phyloP scores from a whole-genome alignment of 352 stramenopile species.

The Pythium insidiosum region DNA sequence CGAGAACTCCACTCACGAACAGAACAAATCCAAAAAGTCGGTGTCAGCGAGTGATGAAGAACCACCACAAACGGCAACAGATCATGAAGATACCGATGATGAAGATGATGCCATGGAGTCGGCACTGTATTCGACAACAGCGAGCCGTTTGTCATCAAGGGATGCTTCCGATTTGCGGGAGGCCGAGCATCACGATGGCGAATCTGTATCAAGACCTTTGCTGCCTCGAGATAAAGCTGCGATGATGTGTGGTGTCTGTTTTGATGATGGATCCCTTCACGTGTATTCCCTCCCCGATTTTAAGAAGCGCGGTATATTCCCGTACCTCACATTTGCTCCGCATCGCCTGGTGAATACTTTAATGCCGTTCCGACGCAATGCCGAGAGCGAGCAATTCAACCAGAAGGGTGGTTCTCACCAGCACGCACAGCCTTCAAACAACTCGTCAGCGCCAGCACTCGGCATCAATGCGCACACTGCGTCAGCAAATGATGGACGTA shows the following conservation, averaged over 20 bases:
- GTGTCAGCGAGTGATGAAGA: too few relatives aligned
- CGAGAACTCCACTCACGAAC: constrained; percentile 35
- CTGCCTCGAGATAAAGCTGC: constrained; percentile 38
- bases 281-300: constrained; percentile 82
- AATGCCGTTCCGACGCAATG: constrained; percentile 43
- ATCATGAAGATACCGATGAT: constrained; percentile 33
- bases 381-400: too few relatives aligned
- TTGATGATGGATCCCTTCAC: constrained; percentile 73
- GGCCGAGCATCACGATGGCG: constrained; percentile 12
- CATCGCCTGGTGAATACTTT: constrained; percentile 74
- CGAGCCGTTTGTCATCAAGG: constrained; percentile 24
- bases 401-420: too few relatives aligned
- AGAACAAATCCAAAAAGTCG: constrained; percentile 13
- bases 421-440: too few relatives aligned
- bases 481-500: constrained; percentile 63
- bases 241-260: constrained; percentile 81
- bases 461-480: constrained; percentile 64
- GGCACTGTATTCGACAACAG: constrained; percentile 46
- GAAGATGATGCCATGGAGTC: constrained; percentile 79
- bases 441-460: constrained; percentile 45
- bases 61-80: constrained; percentile 2
- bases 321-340: constrained; percentile 76
- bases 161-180: constrained; percentile 13
- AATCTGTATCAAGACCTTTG: constrained; percentile 43
- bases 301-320: constrained; percentile 69